phyloP scores from a whole-genome alignment of 2,329 filamentous ascomycete species.

The Lachnellula subtilissima region DNA sequence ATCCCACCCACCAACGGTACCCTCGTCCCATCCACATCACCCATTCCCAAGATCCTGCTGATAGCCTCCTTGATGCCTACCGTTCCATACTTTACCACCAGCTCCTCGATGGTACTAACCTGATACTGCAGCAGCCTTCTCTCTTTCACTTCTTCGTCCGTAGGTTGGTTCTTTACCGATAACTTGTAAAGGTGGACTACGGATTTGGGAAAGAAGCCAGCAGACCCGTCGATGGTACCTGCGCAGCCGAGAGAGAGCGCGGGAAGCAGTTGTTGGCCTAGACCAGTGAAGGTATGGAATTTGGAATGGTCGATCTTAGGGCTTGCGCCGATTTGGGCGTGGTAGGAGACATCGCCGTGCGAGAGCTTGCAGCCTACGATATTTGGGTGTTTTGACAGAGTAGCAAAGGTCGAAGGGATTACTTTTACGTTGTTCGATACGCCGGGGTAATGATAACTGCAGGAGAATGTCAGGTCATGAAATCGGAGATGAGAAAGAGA shows the following conservation, averaged over 20 bases:
- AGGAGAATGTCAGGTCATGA: background rate
- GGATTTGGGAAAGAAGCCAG: slow-evolving; percentile 59
- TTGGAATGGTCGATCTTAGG: slow-evolving; percentile 53
- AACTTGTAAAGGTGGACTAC: slow-evolving; percentile 54
- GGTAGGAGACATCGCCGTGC: slow-evolving; percentile 61
- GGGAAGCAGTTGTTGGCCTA: slow-evolving; percentile 61
- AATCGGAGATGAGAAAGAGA: background rate
- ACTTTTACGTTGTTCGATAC: slow-evolving; percentile 62
- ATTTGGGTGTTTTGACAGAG: slow-evolving; percentile 56
- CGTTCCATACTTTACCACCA: slow-evolving; percentile 55
- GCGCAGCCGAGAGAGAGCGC: slow-evolving; percentile 58
- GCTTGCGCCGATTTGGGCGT: slow-evolving; percentile 55
- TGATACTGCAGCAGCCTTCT: slow-evolving; percentile 54
- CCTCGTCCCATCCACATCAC: slow-evolving; percentile 54
- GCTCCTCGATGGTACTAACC: slow-evolving; percentile 57
- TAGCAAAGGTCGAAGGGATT: slow-evolving; percentile 50
- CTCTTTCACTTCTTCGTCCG: slow-evolving; percentile 42
- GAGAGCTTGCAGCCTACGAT: slow-evolving; percentile 68
- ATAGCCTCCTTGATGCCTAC: slow-evolving; percentile 63
- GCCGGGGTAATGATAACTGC: slow-evolving; percentile 53
- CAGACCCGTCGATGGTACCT: slow-evolving; percentile 62
- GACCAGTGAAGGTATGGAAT: slow-evolving; percentile 59
- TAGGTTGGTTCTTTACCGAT: slow-evolving; percentile 32
- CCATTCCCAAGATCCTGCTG: slow-evolving; percentile 53
- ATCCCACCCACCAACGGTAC: slow-evolving; percentile 55